Percentiles rank a stretch among this genome's conserved stretches.
Evolutionary conservation across 2,329 filamentous ascomycete species (phyloP).

Genomic region (Pseudogymnoascus sp.): DNA sequence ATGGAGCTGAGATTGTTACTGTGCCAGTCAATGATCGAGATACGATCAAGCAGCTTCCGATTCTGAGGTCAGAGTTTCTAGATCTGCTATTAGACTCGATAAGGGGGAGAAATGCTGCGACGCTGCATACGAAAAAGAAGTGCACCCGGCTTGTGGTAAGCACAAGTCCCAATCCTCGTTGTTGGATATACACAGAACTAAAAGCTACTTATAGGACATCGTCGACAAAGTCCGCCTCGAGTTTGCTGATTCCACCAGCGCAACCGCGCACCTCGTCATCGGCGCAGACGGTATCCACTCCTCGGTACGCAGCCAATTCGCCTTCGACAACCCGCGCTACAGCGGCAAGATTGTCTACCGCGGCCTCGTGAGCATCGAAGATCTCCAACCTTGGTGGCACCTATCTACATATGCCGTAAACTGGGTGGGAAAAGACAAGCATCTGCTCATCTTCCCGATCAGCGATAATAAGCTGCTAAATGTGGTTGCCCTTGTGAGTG

Average conservation of each 20-base stretch:
- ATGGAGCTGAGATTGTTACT: conserved; percentile 27
- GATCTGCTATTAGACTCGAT: conserved; percentile 21
- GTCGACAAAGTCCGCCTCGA: background rate
- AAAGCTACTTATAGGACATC: background rate
- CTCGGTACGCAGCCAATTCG: background rate
- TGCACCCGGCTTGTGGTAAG: conserved; percentile 16
- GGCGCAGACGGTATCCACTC: background rate
- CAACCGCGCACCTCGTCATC: conserved; percentile 3
- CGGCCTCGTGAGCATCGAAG: conserved; percentile 17
- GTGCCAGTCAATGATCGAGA: conserved; percentile 21
- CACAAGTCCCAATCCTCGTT: background rate
- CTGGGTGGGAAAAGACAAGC: conserved; percentile 29
- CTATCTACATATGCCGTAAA: conserved; percentile 19
- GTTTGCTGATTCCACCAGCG: background rate
- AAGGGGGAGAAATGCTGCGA: conserved; percentile 19
- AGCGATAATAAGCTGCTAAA: conserved; percentile 28
- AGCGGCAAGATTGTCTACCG: conserved; percentile 22
- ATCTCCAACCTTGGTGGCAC: conserved; percentile 19
- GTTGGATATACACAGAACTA: background rate
- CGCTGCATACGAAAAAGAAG: conserved; percentile 23
- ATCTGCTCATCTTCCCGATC: conserved; percentile 33
- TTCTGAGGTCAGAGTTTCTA: conserved; percentile 21
- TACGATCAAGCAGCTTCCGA: no score
- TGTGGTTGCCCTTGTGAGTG: conserved; percentile 30
- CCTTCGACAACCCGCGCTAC: conserved; percentile 17